Conservation (phyloP, 441 rosid species). For the Populus trichocarpa region DNA sequence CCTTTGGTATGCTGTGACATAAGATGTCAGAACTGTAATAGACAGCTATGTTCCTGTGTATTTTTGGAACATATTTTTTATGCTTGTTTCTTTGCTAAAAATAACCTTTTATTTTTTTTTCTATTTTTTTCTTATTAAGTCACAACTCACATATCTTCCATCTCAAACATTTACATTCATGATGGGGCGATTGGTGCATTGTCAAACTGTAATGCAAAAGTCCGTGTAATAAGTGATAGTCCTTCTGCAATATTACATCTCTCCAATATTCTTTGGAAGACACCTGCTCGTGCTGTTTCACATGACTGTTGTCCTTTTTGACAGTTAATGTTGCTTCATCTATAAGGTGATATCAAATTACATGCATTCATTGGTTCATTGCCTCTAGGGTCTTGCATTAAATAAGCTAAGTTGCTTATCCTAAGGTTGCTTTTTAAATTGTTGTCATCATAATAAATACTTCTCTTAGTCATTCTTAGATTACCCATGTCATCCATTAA, state of each 20-base stretch:
- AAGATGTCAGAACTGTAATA: no score
- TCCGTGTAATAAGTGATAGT: conserved; percentile 41
- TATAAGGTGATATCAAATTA: conserved; percentile 27
- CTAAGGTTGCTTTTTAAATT: background rate
- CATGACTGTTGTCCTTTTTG: conserved; percentile 43
- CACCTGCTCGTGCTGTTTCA: conserved; percentile 35
- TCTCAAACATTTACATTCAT: conserved; percentile 31
- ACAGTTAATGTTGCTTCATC: conserved; percentile 38
- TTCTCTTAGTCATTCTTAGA: no score
- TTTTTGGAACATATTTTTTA: background rate
- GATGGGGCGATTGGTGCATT: conserved; percentile 37
- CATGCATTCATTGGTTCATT: conserved; percentile 5
- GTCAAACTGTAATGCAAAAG: conserved; percentile 30
- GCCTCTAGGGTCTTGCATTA: background rate
- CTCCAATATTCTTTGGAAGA: conserved; percentile 30
- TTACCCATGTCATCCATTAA: no score
- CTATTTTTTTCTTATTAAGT: conserved; percentile 18
- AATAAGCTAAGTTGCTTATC: conserved; percentile 5
- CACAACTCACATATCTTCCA: conserved; percentile 32
- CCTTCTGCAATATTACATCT: conserved; percentile 32
- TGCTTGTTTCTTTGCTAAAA: background rate
- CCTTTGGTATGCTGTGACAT: no score
- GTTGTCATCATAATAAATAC: background rate
- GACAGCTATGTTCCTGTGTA: background rate
- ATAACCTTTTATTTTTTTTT: background rate